Evolutionary conservation across 192 early-diverging fungal genomes (phyloP), one percentile per base, ranked within the genome.

Genomic region (Helicostylum pulchrum): DNA sequence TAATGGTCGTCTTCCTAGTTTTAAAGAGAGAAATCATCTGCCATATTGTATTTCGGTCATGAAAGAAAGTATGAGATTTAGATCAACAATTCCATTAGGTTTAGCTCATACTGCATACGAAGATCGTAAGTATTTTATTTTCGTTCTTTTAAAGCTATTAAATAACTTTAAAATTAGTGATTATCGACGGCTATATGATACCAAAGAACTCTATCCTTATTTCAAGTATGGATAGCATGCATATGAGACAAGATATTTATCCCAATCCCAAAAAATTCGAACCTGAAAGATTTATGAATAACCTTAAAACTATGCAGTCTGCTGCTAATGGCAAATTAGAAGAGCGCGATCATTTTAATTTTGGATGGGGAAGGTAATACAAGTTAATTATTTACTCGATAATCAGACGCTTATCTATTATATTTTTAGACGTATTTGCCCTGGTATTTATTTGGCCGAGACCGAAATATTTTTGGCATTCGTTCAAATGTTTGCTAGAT

Each of bases 201-300:
- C 82, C 83, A 31, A 79, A 81, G 61, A 72, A 76, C 1, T 48
- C 80, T 10, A 65, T 64, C 56, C 61, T 83, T 14, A 68, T 77
- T 46, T 70, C 76, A 47, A 78, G 83, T 50, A 58, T 82, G 53
- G 81, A 76, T 70, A 70, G 76, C 0, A 74, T 83, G 61, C 77
- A 85, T 53, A 52, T 21, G 21, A 46, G 62, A 20, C 49, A 56
- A 30, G 26, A 15, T 1, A 34, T 46, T 57, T 85, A 77, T 50
- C 65, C 70, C 0, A 45, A 76, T 0, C 82, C 82, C 6, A 70
- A 80, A 8, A 69, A 71, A 54, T 85, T 84, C 31, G 63, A 69
- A 39, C 83, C 83, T 2, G 75, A 77, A 26, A 82, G 83, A 20
- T 68, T 44, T 36, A 8, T 68, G 4, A 3, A 44, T 17, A 21